These are phyloP conservation scores for Exobasidium rhododendri DNA, from an alignment of 1,284 basidiomycete species.

Conservation along the genomic window DNA sequence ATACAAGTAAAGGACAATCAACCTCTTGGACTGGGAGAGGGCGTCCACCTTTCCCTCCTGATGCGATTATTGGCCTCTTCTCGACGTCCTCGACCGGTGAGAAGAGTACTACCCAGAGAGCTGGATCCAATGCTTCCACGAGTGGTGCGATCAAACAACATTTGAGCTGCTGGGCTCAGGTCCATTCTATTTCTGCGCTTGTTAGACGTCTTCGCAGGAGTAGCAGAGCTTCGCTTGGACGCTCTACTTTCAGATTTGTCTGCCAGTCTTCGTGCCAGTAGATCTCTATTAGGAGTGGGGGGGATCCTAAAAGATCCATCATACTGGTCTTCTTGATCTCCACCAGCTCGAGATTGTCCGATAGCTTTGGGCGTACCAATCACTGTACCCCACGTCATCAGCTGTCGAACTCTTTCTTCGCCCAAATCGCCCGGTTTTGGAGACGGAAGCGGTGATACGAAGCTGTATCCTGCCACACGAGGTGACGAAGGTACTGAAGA, in stretches of 20 bases:
- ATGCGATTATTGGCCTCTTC: neutral
- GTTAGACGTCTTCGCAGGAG: neutral
- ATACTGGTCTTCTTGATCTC: neutral
- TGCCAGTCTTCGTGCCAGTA: conserved; percentile 10
- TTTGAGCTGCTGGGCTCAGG: conserved; percentile 20
- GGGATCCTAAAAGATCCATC: conserved; percentile 10
- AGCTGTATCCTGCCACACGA: conserved; percentile 38
- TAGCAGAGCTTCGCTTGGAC: conserved; percentile 12
- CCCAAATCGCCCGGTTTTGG: conserved; percentile 15
- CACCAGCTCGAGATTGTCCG: neutral
- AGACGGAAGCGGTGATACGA: conserved; percentile 32
- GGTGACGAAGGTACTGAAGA: conserved; percentile 18
- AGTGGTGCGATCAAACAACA: conserved; percentile 23
- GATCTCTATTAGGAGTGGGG: conserved; percentile 11
- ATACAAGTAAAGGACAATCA: too few relatives aligned
- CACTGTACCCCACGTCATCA: conserved; percentile 7
- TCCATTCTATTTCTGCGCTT: neutral
- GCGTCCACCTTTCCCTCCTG: conserved; percentile 3
- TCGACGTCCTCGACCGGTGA: neutral
- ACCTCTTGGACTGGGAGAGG: neutral
- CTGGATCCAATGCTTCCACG: neutral
- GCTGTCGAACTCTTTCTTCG: conserved; percentile 20
- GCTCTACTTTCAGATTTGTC: neutral
- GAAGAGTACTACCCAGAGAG: neutral
- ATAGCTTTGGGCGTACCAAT: conserved; percentile 1